Base-by-base conservation (phyloP, 1,139 yeast genomes). In the Protomyces lactucae-debilis region DNA sequence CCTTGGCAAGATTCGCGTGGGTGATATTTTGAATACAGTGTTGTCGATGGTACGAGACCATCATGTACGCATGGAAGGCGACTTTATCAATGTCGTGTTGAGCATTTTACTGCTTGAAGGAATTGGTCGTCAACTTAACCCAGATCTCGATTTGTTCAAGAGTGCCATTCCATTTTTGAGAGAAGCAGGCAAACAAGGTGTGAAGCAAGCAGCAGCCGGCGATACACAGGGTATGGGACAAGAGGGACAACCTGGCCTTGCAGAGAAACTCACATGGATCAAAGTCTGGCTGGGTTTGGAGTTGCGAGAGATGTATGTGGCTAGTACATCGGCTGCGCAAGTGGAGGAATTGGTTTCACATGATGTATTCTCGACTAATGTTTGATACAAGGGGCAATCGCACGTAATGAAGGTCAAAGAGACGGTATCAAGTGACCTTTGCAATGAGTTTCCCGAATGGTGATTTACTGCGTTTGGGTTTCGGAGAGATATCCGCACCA, bases 11-110 rank as follows among this genome's bases (percentile, higher is more conserved):
- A 87, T 95, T 25, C 87, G 95, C 57, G 88, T 93, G 68, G 98
- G 98, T 2, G 98, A 92, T 73, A 79, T 95, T 67, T 78, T 93
- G 66, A 95, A 91, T 70, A 88, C 85, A 72, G 93, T 93, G 79
- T 80, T 93, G 67, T 79, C 85, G 1, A 91, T 93, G 97, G 98
- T 95, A 18, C 81, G 98, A 66, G 79, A 80, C 18, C 99, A 93
- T 74, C 99, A 95, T 74, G 99, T 93, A 23, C 82, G 97, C 73
- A 88, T 95, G 97, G 99, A 93, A 72, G 95, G 96, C 6, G 99
- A 93, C 74, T 93, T 93, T 72, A 86, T 93, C 56, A 90, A 96
- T 32, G 96, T 95, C 35, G 88, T 93, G 18, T 91, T 93, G 51
- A 96, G 98, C 0, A 91, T 93, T 45, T 76, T 93, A 61, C 79